Evolutionary conservation across 306 rosid genomes (phyloP).

Genomic region (Abrus precatorius): DNA sequence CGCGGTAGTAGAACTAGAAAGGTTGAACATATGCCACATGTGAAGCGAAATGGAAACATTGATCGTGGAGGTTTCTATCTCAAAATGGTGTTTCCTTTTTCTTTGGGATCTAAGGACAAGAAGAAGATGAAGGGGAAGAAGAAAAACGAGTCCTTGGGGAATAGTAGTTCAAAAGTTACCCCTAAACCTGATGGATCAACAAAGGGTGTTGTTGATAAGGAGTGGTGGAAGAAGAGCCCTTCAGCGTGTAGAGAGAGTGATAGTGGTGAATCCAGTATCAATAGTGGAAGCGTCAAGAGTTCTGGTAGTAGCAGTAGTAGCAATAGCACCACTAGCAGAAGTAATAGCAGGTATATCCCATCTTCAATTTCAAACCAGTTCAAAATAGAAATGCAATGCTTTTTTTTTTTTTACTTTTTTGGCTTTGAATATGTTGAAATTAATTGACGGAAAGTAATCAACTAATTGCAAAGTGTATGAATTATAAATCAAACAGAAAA

Average conservation of each 20-base stretch:
- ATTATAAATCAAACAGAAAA: neutral
- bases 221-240: constrained; percentile 83
- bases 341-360: constrained; percentile 64
- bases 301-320: constrained; percentile 67
- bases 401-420: neutral
- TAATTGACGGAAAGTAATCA: neutral
- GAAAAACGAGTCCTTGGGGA: constrained; percentile 50
- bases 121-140: constrained; percentile 52
- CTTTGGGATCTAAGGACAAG: constrained; percentile 60
- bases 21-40: neutral
- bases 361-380: neutral
- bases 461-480: neutral
- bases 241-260: constrained; percentile 56
- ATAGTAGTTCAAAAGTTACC: constrained; percentile 61
- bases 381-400: neutral
- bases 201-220: constrained; percentile 62
- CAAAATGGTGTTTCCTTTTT: constrained; percentile 74
- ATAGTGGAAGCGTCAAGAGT: constrained; percentile 72
- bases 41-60: constrained; percentile 52
- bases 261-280: constrained; percentile 63
- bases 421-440: neutral
- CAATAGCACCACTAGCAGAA: constrained; percentile 50
- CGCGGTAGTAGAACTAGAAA: constrained; percentile 44
- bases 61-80: constrained; percentile 75
- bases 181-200: constrained; percentile 61